Conservation (phyloP, 805 yeast species). For the Torulaspora maleeae region DNA sequence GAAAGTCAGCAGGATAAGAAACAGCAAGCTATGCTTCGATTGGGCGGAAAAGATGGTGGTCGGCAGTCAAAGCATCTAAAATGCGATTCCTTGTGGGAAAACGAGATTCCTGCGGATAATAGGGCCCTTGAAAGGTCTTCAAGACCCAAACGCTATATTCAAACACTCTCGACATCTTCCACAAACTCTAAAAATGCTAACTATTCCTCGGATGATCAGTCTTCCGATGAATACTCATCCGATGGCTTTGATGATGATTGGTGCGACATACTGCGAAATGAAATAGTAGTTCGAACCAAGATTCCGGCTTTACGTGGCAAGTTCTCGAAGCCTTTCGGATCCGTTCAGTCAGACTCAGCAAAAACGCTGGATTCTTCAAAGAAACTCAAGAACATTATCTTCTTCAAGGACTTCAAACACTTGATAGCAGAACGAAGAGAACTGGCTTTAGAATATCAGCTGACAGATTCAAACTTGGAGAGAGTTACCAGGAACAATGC, state of each 20-base stretch:
- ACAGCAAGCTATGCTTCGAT: conserved; percentile 32
- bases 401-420: conserved; percentile 58
- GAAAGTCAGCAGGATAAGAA: conserved; percentile 41
- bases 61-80: conserved; percentile 14
- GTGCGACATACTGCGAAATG: conserved; percentile 59
- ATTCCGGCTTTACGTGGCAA: conserved; percentile 44
- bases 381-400: conserved; percentile 51
- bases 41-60: conserved; percentile 26
- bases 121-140: conserved; percentile 14
- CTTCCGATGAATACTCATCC: conserved; percentile 36
- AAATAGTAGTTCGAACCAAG: conserved; percentile 44
- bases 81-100: background rate
- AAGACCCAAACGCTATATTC: conserved; percentile 36
- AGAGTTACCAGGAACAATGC: conserved; percentile 66
- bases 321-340: conserved; percentile 27
- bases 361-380: conserved; percentile 26
- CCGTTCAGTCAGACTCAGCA: conserved; percentile 25
- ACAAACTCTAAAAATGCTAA: conserved; percentile 14
- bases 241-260: conserved; percentile 66
- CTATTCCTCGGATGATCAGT: conserved; percentile 26
- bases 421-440: conserved; percentile 73
- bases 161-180: conserved; percentile 22
- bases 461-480: conserved; percentile 52
- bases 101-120: conserved; percentile 3
- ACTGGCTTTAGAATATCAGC: conserved; percentile 60